Evolutionary conservation across 768 basidiomycete genomes (phyloP).

Genomic region (Tricholoma matsutake): DNA sequence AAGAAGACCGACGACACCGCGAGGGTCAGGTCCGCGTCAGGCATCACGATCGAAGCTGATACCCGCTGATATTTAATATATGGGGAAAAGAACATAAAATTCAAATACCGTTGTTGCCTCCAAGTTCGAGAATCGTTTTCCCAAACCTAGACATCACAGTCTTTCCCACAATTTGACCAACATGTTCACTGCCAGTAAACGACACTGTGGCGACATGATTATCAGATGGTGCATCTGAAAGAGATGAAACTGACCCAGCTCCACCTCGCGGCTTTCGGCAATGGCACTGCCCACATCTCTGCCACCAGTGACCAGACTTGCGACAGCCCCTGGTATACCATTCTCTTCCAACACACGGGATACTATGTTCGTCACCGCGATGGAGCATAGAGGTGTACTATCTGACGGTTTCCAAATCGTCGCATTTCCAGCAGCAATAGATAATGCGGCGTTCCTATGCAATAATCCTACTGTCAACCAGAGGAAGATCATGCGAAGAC

Average conservation of each 20-base stretch:
- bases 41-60: conserved; percentile 81
- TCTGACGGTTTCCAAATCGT: conserved; percentile 96
- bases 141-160: conserved; percentile 86
- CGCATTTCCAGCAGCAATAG: conserved; percentile 87
- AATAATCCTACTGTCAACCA: neutral
- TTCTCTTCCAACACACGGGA: conserved; percentile 78
- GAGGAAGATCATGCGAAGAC: neutral
- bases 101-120: conserved; percentile 86
- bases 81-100: conserved; percentile 10
- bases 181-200: conserved; percentile 91
- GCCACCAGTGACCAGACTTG: conserved; percentile 79
- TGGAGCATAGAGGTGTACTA: conserved; percentile 84
- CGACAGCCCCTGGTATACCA: conserved; percentile 79
- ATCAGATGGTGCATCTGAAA: conserved; percentile 6
- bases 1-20: conserved; percentile 92
- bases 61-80: conserved; percentile 15
- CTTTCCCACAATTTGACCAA: conserved; percentile 87
- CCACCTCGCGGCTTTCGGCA: conserved; percentile 69
- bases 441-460: conserved; percentile 83
- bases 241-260: conserved; percentile 54
- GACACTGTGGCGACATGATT: conserved; percentile 54
- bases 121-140: conserved; percentile 86
- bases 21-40: conserved; percentile 88
- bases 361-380: conserved; percentile 87
- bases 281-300: conserved; percentile 78